Conservation (phyloP, 306 rosid genomes). For the Begonia peltatifolia region DNA sequence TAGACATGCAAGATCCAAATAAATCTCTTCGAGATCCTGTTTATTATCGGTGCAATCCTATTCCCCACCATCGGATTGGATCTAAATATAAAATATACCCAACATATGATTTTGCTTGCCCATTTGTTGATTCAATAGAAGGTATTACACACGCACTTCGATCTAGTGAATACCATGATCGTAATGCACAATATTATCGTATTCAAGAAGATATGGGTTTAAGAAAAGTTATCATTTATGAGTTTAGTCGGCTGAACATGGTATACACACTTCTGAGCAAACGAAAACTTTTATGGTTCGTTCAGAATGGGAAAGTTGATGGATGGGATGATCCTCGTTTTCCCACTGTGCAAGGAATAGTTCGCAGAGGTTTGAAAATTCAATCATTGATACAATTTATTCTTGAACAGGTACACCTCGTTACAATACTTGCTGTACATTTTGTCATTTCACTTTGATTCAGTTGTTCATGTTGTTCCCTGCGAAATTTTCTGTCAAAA, state of each 20-base stretch:
- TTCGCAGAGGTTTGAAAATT: constrained; percentile 78
- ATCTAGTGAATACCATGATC: constrained; percentile 92
- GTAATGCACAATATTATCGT: constrained; percentile 70
- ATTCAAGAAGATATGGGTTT: constrained; percentile 81
- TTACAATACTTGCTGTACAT: no score
- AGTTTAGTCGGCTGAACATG: constrained; percentile 85
- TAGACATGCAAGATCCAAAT: constrained; percentile 91
- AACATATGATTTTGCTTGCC: constrained; percentile 91
- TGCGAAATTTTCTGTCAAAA: no score
- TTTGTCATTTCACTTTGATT: no score
- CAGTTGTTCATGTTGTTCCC: no score
- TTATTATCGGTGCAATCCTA: constrained; percentile 87
- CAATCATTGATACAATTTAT: constrained; percentile 82
- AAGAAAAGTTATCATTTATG: constrained; percentile 65
- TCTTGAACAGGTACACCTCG: constrained; percentile 59
- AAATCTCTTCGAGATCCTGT: constrained; percentile 94
- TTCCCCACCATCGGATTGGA: constrained; percentile 86
- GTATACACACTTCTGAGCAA: constrained; percentile 94
- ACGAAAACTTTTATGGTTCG: constrained; percentile 93
- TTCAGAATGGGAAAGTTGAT: constrained; percentile 80
- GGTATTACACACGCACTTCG: constrained; percentile 91
- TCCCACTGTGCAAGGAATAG: constrained; percentile 93
- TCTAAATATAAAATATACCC: constrained; percentile 83
- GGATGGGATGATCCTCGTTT: constrained; percentile 97
- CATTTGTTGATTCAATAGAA: constrained; percentile 76